phyloP scores from a whole-genome alignment of 805 yeast species.

The Cyberlindnera sargentensis region DNA sequence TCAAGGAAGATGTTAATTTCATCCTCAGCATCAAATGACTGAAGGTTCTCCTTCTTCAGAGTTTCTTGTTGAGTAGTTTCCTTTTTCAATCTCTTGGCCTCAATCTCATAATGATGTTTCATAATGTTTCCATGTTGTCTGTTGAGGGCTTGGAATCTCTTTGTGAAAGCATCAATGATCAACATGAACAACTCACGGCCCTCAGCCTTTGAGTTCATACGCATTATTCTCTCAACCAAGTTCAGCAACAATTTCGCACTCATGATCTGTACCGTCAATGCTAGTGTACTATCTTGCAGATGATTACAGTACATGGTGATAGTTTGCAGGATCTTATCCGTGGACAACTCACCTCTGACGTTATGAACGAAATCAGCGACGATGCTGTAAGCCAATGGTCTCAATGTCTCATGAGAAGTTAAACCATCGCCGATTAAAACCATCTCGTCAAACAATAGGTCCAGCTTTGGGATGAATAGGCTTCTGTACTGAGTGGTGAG shows the following conservation, averaged over 20 bases:
- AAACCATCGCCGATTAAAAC: constrained; percentile 89
- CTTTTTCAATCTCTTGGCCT: constrained; percentile 34
- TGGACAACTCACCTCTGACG: constrained; percentile 74
- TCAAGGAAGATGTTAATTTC: constrained; percentile 26
- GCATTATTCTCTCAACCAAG: constrained; percentile 81
- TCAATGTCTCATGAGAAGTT: constrained; percentile 80
- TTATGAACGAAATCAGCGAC: constrained; percentile 95
- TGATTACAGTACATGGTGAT: constrained; percentile 76
- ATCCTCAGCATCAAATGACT: constrained; percentile 32
- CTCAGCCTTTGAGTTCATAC: constrained; percentile 73
- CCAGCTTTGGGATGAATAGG: constrained; percentile 79
- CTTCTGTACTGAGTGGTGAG: constrained; percentile 80
- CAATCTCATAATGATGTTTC: constrained; percentile 50
- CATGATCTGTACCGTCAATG: constrained; percentile 91
- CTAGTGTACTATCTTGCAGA: constrained; percentile 73
- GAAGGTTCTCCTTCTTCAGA: constrained; percentile 23
- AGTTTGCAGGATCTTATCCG: constrained; percentile 81
- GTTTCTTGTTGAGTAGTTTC: constrained; percentile 34
- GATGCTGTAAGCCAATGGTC: constrained; percentile 91
- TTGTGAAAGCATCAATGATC: constrained; percentile 82
- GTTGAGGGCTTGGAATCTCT: constrained; percentile 71
- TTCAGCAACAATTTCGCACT: constrained; percentile 86
- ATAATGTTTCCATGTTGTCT: constrained; percentile 61
- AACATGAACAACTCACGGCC: constrained; percentile 71
- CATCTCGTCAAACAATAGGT: constrained; percentile 75